These are phyloP conservation scores for Scheffersomyces lignosus DNA, from an alignment of 805 yeast species.

Conservation along the genomic window DNA sequence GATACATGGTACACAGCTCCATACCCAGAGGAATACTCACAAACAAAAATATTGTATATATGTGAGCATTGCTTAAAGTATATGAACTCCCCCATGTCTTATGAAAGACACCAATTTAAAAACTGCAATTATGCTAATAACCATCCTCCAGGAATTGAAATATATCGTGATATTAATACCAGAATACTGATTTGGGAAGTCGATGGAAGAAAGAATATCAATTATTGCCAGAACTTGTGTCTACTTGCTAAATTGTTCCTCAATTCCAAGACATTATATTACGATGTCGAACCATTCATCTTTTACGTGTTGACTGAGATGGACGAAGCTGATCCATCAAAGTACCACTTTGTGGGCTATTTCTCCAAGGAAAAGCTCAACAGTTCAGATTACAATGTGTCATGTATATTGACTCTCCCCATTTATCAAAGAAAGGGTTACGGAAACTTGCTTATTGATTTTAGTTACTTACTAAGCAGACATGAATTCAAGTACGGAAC, in stretches of 20 bases:
- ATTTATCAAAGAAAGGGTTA: constrained; percentile 84
- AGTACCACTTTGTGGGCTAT: constrained; percentile 86
- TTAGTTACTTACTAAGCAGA: constrained; percentile 77
- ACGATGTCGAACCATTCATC: constrained; percentile 93
- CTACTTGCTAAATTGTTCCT: constrained; percentile 84
- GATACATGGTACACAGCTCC: constrained; percentile 94
- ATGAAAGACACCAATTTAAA: constrained; percentile 70
- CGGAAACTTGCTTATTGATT: constrained; percentile 85
- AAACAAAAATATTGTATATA: constrained; percentile 60
- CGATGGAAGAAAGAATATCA: constrained; percentile 82
- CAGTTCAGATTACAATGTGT: constrained; percentile 75
- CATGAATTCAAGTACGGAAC: constrained; percentile 82
- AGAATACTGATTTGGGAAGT: constrained; percentile 44
- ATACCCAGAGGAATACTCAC: constrained; percentile 82
- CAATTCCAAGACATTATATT: constrained; percentile 87
- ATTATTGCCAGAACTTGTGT: constrained; percentile 88
- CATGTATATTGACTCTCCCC: constrained; percentile 90
- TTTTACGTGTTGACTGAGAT: constrained; percentile 82
- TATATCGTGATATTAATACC: constrained; percentile 33
- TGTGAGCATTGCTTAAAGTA: constrained; percentile 87
- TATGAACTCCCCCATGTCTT: constrained; percentile 65
- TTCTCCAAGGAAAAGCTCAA: constrained; percentile 86
- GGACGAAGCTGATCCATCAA: constrained; percentile 40
- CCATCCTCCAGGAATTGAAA: constrained; percentile 64
- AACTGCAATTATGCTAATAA: constrained; percentile 53